Evolutionary conservation across 2,329 filamentous ascomycete species (phyloP).

Genomic region (Fusarium ambrosium): DNA sequence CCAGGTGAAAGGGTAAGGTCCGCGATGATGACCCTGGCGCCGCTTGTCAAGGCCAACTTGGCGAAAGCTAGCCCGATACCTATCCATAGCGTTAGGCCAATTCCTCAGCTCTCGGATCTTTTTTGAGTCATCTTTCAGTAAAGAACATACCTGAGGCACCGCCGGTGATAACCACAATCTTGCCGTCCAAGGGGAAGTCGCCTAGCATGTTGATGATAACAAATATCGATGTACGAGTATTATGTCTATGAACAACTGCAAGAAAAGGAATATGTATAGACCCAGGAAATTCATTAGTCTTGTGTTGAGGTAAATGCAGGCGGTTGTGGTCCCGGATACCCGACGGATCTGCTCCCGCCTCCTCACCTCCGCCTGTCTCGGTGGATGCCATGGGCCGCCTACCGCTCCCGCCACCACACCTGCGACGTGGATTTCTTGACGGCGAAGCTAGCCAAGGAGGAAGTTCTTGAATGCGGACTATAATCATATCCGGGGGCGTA

Average conservation of each 20-base stretch:
- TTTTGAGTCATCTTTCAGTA: too few relatives aligned
- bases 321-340: background rate
- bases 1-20: constrained; percentile 5
- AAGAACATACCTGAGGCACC: constrained; percentile 10
- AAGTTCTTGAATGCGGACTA: background rate
- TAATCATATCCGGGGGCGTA: too few relatives aligned
- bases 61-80: constrained; percentile 15
- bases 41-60: background rate
- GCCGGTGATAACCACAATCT: constrained; percentile 10
- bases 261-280: background rate
- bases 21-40: constrained; percentile 11
- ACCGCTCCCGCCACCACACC: background rate
- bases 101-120: background rate
- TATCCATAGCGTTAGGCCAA: background rate
- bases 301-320: background rate
- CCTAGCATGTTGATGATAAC: background rate
- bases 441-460: background rate
- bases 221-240: background rate
- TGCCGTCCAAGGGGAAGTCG: constrained; percentile 2
- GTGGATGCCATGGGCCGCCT: background rate
- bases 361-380: background rate
- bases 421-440: background rate
- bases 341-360: background rate
- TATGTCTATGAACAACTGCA: background rate
- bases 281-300: background rate